Conservation (phyloP, 495 filamentous ascomycete genomes). For the Neurospora africana region DNA sequence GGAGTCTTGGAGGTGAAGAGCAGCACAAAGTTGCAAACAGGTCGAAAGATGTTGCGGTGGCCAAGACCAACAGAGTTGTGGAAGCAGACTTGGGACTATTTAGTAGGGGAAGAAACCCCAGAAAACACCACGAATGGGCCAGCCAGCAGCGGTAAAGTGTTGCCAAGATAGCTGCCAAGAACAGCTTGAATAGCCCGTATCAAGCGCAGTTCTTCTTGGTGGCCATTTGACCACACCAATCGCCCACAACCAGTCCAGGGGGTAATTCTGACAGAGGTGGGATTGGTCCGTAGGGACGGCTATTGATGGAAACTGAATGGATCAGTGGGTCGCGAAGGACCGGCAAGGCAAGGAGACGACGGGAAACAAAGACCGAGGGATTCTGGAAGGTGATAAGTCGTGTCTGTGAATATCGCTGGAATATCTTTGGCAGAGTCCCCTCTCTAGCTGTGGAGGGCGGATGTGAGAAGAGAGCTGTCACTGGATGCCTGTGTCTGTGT, state of each 20-base stretch:
- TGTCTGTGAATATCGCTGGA: not conserved
- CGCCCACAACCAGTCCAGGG: not conserved
- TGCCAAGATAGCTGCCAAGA: not conserved
- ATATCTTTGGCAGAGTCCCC: not conserved
- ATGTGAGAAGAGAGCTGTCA: not conserved
- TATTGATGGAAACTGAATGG: not conserved
- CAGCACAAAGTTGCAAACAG: not conserved
- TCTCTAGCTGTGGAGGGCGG: not conserved
- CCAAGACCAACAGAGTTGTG: not conserved
- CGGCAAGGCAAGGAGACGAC: not conserved
- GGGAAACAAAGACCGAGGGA: not conserved
- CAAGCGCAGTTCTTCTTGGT: slow-evolving; percentile 21
- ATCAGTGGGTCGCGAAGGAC: not conserved
- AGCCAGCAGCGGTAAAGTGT: not conserved
- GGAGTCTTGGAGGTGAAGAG: not conserved
- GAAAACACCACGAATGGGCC: not conserved
- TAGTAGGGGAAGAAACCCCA: not conserved
- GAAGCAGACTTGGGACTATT: not conserved
- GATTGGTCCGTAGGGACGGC: not conserved
- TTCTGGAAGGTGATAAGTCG: not conserved
- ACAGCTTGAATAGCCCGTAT: slow-evolving; percentile 8
- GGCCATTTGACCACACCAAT: not conserved
- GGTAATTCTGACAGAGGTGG: not conserved
- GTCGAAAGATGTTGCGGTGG: not conserved
- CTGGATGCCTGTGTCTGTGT: not conserved